Evolutionary conservation across 139 green algal species (phyloP).

Genomic region (Chlorella sp.): DNA sequence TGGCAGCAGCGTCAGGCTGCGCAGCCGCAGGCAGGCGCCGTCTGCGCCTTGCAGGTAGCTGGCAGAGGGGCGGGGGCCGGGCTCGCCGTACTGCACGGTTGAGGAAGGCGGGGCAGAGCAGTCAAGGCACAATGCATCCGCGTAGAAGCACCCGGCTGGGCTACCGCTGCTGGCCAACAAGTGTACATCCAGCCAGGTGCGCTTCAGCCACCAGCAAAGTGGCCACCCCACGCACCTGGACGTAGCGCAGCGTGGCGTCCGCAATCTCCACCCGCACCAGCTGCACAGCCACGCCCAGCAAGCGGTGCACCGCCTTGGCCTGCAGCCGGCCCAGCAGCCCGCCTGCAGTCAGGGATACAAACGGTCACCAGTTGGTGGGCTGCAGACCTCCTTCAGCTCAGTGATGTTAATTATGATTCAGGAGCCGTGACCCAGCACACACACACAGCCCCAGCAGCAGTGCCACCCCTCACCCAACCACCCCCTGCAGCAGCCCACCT

Average conservation of each 20-base stretch:
- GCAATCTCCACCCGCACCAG: conserved; percentile 45
- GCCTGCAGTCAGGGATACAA: neutral
- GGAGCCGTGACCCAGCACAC: too few relatives aligned
- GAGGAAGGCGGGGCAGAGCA: neutral
- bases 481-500: too few relatives aligned
- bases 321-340: conserved; percentile 14
- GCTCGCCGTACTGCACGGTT: conserved; percentile 48
- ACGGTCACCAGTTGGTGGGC: too few relatives aligned
- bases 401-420: too few relatives aligned
- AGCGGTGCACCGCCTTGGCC: conserved; percentile 18
- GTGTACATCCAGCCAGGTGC: neutral
- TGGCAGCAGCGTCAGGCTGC: conserved; percentile 43
- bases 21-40: conserved; percentile 37
- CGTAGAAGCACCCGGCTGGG: too few relatives aligned
- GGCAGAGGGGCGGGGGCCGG: conserved; percentile 42
- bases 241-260: conserved; percentile 43
- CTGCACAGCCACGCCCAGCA: conserved; percentile 41
- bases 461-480: too few relatives aligned
- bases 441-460: too few relatives aligned
- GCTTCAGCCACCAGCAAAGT: neutral
- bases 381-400: too few relatives aligned
- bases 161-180: too few relatives aligned
- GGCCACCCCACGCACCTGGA: neutral
- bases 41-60: conserved; percentile 51
- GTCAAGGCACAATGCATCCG: too few relatives aligned